These are phyloP conservation scores for Lineolata rhizophorae DNA, from an alignment of 495 filamentous ascomycete genomes.

Conservation along the genomic window DNA sequence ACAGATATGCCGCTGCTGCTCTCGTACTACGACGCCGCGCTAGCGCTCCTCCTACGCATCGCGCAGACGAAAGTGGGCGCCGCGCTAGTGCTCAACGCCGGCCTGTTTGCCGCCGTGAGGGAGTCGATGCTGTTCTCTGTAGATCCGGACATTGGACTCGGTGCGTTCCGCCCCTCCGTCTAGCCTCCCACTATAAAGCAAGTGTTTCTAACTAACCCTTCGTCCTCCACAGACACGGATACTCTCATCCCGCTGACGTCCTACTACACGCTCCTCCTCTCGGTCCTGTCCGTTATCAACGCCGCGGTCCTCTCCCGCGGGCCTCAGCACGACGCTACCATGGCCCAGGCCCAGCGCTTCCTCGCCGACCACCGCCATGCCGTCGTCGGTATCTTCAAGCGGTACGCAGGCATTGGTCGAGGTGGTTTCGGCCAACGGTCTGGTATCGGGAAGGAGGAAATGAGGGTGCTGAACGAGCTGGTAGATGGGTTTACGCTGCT, in stretches of 20 bases:
- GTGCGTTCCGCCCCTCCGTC: constrained; percentile 18
- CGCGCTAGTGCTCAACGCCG: constrained; percentile 58
- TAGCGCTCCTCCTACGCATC: constrained; percentile 66
- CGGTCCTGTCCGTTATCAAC: constrained; percentile 62
- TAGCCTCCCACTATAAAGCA: neutral
- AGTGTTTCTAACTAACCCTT: no score
- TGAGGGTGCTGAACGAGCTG: constrained; percentile 26
- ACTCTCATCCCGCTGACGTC: constrained; percentile 48
- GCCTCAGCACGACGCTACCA: constrained; percentile 50
- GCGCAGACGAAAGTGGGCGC: constrained; percentile 63
- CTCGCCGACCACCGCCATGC: constrained; percentile 54
- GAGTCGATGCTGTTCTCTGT: constrained; percentile 64
- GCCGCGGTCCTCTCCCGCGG: constrained; percentile 59
- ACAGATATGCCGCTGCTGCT: constrained; percentile 14
- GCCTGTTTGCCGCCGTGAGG: constrained; percentile 66
- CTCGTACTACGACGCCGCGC: constrained; percentile 48
- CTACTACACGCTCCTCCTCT: constrained; percentile 65
- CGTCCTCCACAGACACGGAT: constrained; percentile 31
- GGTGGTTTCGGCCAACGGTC: no score
- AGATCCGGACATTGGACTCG: constrained; percentile 79
- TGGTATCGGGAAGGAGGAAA: constrained; percentile 19
- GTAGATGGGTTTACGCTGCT: constrained; percentile 39
- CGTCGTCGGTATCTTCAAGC: constrained; percentile 79
- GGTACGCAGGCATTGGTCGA: constrained; percentile 64
- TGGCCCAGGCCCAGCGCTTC: constrained; percentile 54